Conservation (phyloP, 2,329 filamentous ascomycete genomes). For the Coniosporium tulheliwenetii region DNA sequence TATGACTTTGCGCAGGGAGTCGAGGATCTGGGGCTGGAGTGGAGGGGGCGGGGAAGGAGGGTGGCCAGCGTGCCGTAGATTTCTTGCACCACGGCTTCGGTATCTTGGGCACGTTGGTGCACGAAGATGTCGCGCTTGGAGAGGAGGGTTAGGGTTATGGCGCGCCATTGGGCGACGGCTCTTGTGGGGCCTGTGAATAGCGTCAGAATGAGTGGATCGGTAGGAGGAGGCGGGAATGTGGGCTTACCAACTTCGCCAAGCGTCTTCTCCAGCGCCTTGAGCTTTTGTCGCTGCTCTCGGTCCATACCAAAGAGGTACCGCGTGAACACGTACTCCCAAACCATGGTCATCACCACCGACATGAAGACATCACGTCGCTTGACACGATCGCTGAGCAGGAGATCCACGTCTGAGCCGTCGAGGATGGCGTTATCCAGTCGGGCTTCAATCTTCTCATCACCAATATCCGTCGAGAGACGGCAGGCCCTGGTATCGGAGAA, state of each 20-base stretch:
- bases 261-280: slow-evolving; percentile 89
- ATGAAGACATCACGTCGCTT: slow-evolving; percentile 89
- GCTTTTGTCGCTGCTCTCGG: slow-evolving; percentile 88
- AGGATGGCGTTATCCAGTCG: slow-evolving; percentile 87
- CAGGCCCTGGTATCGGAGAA: slow-evolving; percentile 87
- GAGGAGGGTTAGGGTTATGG: slow-evolving; percentile 81
- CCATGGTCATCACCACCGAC: slow-evolving; percentile 97
- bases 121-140: slow-evolving; percentile 67
- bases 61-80: slow-evolving; percentile 71
- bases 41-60: slow-evolving; percentile 78
- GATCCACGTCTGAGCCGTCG: slow-evolving; percentile 85
- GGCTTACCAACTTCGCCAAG: slow-evolving; percentile 58
- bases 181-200: slow-evolving; percentile 43
- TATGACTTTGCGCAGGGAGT: slow-evolving; percentile 76
- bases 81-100: slow-evolving; percentile 86
- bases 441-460: slow-evolving; percentile 85
- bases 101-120: slow-evolving; percentile 72
- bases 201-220: neutral
- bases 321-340: slow-evolving; percentile 98
- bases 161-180: slow-evolving; percentile 95
- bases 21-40: slow-evolving; percentile 63
- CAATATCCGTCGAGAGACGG: slow-evolving; percentile 67
- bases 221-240: neutral
- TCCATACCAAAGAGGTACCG: slow-evolving; percentile 98
- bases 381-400: slow-evolving; percentile 75